Percentiles rank a stretch among this genome's conserved stretches.
phyloP scores from a whole-genome alignment of 306 rosid genomes.

The Vigna trinervia region DNA sequence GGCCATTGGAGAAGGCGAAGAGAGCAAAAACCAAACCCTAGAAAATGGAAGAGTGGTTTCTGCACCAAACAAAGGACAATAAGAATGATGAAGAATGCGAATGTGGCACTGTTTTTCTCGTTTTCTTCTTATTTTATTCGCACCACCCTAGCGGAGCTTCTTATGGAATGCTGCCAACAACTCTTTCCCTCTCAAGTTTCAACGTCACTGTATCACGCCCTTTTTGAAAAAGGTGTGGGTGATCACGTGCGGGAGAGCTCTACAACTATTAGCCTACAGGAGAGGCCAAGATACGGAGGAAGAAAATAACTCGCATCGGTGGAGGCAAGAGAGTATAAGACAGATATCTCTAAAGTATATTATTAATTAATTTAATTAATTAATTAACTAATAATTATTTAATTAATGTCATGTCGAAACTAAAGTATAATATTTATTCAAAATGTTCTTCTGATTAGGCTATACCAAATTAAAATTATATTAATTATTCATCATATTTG shows the following conservation, averaged over 20 bases:
- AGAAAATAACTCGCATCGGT: too few species aligned
- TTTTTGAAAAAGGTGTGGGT: not conserved
- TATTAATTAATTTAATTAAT: too few species aligned
- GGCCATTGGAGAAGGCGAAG: conserved; percentile 62
- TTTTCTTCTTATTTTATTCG: conserved; percentile 12
- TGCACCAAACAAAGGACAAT: conserved; percentile 15
- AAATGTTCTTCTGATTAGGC: too few species aligned
- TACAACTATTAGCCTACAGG: not conserved
- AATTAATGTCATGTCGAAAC: too few species aligned
- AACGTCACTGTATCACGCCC: not conserved
- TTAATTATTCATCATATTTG: too few species aligned
- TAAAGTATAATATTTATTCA: too few species aligned
- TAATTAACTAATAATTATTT: too few species aligned
- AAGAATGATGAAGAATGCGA: not conserved
- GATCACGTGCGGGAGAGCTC: not conserved
- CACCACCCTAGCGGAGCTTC: conserved; percentile 50
- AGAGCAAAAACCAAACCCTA: conserved; percentile 49
- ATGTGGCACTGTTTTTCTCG: not conserved
- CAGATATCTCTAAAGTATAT: too few species aligned
- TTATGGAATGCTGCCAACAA: conserved; percentile 33
- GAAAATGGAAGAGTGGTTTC: conserved; percentile 19
- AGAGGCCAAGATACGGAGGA: too few species aligned
- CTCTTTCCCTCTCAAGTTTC: conserved; percentile 17
- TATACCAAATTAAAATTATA: too few species aligned
- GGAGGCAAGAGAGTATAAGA: too few species aligned